A percentile compares a stretch with the other conserved stretches of the same genome.
These are phyloP conservation scores for Echinosophora koreensis DNA, from an alignment of 306 rosid species.

Conservation along the genomic window DNA sequence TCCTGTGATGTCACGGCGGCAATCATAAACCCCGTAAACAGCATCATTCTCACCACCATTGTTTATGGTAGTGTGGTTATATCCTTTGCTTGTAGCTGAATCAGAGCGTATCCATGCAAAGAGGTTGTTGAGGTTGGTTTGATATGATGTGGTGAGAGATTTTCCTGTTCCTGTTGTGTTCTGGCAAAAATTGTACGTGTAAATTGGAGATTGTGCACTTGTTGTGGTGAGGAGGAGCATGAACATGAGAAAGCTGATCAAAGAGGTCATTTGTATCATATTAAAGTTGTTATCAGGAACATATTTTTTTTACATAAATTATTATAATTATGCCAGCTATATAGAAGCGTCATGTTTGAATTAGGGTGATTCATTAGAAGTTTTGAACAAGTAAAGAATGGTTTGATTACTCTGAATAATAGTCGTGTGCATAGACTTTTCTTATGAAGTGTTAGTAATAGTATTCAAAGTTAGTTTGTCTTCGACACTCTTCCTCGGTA, in stretches of 20 bases:
- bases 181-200: background rate
- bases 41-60: background rate
- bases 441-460: no score
- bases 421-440: no score
- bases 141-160: background rate
- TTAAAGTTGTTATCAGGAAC: no score
- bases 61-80: constrained; percentile 6
- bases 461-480: no score
- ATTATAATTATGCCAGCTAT: no score
- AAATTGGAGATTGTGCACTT: constrained; percentile 35
- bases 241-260: background rate
- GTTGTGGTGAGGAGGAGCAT: background rate
- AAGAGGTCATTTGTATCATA: background rate
- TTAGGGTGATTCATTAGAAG: no score
- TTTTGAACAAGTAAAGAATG: no score
- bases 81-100: constrained; percentile 6
- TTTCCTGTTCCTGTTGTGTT: constrained; percentile 20
- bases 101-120: constrained; percentile 13
- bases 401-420: no score
- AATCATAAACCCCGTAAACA: constrained; percentile 32
- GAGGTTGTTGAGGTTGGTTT: constrained; percentile 17
- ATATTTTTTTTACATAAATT: no score
- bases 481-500: no score
- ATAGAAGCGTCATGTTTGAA: no score
- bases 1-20: constrained; percentile 6